Evolutionary conservation across 2,329 filamentous ascomycete species (phyloP).

Genomic region (Colletotrichum theobromicola): DNA sequence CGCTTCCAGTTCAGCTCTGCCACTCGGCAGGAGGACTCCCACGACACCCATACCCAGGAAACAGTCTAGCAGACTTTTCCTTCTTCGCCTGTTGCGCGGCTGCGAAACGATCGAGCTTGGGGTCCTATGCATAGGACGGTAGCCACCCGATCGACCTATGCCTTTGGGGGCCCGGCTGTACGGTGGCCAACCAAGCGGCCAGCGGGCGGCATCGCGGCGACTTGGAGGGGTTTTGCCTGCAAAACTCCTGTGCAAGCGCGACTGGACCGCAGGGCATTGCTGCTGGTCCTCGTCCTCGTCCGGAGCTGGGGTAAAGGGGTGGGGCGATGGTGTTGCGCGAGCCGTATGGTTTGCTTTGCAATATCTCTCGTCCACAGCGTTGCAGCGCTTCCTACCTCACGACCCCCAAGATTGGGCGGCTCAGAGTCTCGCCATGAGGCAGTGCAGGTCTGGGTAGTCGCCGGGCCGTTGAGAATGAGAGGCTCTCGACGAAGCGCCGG

Average conservation of each 20-base stretch:
- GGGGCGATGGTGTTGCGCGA: conserved; percentile 11
- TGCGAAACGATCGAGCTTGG: conserved; percentile 4
- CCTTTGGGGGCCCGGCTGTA: neutral
- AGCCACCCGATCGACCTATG: conserved; percentile 5
- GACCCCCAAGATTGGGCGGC: neutral
- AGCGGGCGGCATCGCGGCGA: conserved; percentile 15
- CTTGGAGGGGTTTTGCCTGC: conserved; percentile 3
- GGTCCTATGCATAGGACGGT: neutral
- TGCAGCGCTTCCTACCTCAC: neutral
- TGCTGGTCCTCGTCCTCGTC: neutral
- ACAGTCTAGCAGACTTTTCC: neutral
- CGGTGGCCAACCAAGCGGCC: conserved; percentile 21
- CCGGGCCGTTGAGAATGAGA: conserved; percentile 31
- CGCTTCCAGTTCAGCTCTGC: neutral
- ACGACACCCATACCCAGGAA: neutral
- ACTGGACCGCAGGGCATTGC: neutral
- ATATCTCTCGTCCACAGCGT: neutral
- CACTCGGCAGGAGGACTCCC: conserved; percentile 13
- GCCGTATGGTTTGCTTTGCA: neutral
- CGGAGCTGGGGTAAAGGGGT: neutral
- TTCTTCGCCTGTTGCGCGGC: neutral
- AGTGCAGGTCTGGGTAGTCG: conserved; percentile 31
- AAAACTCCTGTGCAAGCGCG: conserved; percentile 1
- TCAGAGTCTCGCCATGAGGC: conserved; percentile 27
- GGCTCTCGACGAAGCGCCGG: conserved; percentile 35